phyloP scores from a whole-genome alignment of 345 rosid genomes.

The Boechera retrofracta region DNA sequence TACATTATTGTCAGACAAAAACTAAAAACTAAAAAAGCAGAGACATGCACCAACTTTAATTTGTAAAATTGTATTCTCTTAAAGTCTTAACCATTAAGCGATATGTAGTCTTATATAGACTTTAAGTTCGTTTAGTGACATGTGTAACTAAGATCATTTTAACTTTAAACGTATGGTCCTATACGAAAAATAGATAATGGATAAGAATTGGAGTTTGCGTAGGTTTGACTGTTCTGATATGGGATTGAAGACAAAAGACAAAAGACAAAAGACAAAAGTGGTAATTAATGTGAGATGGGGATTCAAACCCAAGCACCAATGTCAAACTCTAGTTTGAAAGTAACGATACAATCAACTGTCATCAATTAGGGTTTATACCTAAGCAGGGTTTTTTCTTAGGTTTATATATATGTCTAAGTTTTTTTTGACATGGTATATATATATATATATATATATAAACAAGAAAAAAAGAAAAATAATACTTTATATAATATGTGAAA shows the following conservation, averaged over 20 bases:
- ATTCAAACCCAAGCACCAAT: conserved; percentile 36
- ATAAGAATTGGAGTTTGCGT: conserved; percentile 38
- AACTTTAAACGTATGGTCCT: conserved; percentile 22
- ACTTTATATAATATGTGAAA: conserved; percentile 9
- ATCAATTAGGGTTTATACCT: conserved; percentile 26
- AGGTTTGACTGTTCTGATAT: conserved; percentile 17
- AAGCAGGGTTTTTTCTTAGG: neutral
- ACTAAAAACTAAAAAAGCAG: neutral
- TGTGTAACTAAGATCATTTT: conserved; percentile 16
- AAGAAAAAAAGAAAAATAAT: neutral
- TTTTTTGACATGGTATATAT: neutral
- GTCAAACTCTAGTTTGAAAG: conserved; percentile 39
- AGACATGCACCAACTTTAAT: conserved; percentile 25
- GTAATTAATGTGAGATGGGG: conserved; percentile 29
- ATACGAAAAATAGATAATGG: conserved; percentile 17
- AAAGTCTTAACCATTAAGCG: conserved; percentile 25
- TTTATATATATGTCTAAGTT: neutral
- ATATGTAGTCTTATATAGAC: neutral
- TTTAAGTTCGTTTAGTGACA: conserved; percentile 22
- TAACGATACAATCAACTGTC: conserved; percentile 23
- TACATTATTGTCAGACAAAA: neutral
- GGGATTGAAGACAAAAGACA: conserved; percentile 22
- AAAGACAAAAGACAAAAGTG: conserved; percentile 12
- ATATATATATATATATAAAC: neutral
- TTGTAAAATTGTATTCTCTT: neutral